Conservation (phyloP, 2,329 filamentous ascomycete genomes). For the Botryosphaeria agaves region DNA sequence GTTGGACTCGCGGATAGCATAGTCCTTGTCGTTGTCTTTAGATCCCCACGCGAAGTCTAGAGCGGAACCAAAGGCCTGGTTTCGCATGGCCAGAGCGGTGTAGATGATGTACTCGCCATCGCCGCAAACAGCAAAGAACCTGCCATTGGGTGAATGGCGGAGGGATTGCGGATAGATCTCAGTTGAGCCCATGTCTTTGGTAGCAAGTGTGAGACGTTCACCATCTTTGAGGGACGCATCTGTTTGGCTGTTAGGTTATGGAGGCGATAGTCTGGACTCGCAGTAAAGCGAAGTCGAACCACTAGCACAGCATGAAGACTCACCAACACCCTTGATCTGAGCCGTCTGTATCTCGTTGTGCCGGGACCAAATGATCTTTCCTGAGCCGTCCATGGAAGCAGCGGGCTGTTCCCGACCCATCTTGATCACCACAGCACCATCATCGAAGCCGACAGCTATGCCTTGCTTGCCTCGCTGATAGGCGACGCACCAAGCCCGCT, state of each 20-base stretch:
- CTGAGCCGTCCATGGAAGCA: constrained; percentile 90
- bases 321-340: constrained; percentile 76
- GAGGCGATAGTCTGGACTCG: too few relatives aligned
- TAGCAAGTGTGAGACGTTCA: constrained; percentile 66
- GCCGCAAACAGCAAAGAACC: constrained; percentile 78
- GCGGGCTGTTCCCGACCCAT: constrained; percentile 95
- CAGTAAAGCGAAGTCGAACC: too few relatives aligned
- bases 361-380: constrained; percentile 90
- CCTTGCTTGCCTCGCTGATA: constrained; percentile 92
- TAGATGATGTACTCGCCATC: constrained; percentile 99
- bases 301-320: too few relatives aligned
- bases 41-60: constrained; percentile 94
- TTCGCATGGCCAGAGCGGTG: constrained; percentile 87
- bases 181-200: constrained; percentile 89
- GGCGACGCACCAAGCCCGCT: constrained; percentile 93
- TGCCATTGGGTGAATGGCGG: constrained; percentile 86
- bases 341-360: constrained; percentile 92
- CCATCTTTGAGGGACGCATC: constrained; percentile 78
- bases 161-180: constrained; percentile 94
- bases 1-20: constrained; percentile 84
- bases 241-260: constrained; percentile 13
- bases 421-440: constrained; percentile 94
- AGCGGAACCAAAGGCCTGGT: constrained; percentile 92
- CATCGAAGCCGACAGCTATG: constrained; percentile 89
- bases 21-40: constrained; percentile 97